Base-by-base conservation (phyloP, 1,284 basidiomycete species). In the Puccinia sorghi region DNA sequence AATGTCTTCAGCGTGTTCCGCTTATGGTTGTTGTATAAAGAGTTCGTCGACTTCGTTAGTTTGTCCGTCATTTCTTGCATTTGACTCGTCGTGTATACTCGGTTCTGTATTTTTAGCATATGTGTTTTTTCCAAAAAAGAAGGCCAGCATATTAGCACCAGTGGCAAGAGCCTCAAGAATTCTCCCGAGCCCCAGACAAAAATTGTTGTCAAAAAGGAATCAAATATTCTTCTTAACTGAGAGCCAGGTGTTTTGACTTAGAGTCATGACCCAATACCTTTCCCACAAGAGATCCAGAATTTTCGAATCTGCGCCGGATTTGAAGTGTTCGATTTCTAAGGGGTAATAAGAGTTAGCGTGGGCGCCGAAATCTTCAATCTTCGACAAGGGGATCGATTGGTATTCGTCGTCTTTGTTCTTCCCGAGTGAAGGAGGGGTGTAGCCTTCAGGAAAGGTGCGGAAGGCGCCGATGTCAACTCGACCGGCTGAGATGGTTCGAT, bases 391-490 rank as follows among this genome's bases (percentile, higher is more conserved):
- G 52, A 41, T 7, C 22, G 37, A 70, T 22, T 59, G 39, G 57
- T 57, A 63, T 8, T 52, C 43, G 32, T 22, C 69, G 57, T 56
- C 57, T 39, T 59, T 54, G 39, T n/a, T 57, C 22, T 72, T 59
- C 7, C 41, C 48, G 11, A 27, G 12, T 13, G 61, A 72, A 22
- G 81, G 76, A 1, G 83, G 72, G 27, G 39, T 73, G 74, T 85
- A 82, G 70, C 86, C 86, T 84, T 93, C 92, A 0, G 96, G 96
- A 84, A 93, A 99, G 0, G 96, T 98, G 72, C 96, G 88, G 88
- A 99, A 99, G 1, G 96, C 96, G 75, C 96, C 96, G 81, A 99
- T 98, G 85, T 98, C 96, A 54, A 99, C 97, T 86, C 94, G 94
- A 25, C 96, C 97, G 0, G 94, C 94, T 5, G 94, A 97, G 82